Conservation (phyloP, 2,329 filamentous ascomycete species). For the Escovopsis sp. region DNA sequence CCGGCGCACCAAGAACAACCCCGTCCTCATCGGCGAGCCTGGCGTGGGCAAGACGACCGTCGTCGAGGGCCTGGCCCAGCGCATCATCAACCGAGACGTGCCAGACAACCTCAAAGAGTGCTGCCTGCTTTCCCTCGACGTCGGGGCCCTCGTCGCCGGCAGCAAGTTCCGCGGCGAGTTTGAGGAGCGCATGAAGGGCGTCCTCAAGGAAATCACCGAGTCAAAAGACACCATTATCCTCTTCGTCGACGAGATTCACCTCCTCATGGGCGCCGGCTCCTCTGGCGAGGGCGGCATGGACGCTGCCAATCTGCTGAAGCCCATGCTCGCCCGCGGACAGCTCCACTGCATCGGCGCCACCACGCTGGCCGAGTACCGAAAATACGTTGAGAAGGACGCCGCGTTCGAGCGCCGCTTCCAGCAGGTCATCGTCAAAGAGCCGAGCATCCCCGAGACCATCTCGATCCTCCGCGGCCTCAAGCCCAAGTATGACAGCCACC, state of each 20-base stretch:
- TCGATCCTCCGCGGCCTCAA: slow-evolving; percentile 97
- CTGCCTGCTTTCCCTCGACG: slow-evolving; percentile 86
- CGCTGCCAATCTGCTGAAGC: slow-evolving; percentile 91
- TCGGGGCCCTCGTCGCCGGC: slow-evolving; percentile 85
- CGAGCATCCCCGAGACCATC: slow-evolving; percentile 72
- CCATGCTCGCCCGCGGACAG: slow-evolving; percentile 92
- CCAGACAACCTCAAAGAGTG: slow-evolving; percentile 89
- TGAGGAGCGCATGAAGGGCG: slow-evolving; percentile 98
- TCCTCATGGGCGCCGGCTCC: slow-evolving; percentile 92
- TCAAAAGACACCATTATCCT: slow-evolving; percentile 94
- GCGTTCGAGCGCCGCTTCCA: slow-evolving; percentile 98
- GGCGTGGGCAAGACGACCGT: slow-evolving; percentile 96
- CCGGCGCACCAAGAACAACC: slow-evolving; percentile 87
- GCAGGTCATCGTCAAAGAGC: slow-evolving; percentile 94
- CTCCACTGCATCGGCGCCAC: slow-evolving; percentile 97
- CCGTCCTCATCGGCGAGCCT: slow-evolving; percentile 80
- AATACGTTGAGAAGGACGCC: slow-evolving; percentile 97
- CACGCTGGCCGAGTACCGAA: slow-evolving; percentile 87
- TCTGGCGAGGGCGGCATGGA: slow-evolving; percentile 98
- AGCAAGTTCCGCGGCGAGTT: slow-evolving; percentile 99
- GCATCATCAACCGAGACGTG: slow-evolving; percentile 93
- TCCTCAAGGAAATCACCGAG: slow-evolving; percentile 89
- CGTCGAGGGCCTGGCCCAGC: slow-evolving; percentile 85
- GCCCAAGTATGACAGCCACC: slow-evolving; percentile 95
- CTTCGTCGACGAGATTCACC: slow-evolving; percentile 96